Percentiles rank a stretch among this genome's conserved stretches.
Evolutionary conservation across 192 early-diverging fungal species (phyloP).

Genomic region (Dissophora globulifera): DNA sequence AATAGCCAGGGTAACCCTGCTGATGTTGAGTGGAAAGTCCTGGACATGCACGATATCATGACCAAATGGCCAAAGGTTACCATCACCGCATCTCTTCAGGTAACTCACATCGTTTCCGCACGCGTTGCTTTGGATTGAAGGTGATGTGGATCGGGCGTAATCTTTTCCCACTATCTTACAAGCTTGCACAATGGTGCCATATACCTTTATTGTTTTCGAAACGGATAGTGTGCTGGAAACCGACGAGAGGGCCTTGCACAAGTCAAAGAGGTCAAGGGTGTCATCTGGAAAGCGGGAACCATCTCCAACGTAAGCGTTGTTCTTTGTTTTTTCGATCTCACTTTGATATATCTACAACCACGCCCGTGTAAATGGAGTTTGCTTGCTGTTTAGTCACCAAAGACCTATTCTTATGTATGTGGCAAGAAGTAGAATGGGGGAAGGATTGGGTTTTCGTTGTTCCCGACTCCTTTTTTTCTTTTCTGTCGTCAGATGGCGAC

Average conservation of each 20-base stretch:
- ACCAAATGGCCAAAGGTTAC: constrained; percentile 43
- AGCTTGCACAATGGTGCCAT: background rate
- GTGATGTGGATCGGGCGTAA: background rate
- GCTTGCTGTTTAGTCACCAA: too few relatives aligned
- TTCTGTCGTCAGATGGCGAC: constrained; percentile 34
- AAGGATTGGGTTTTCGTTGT: background rate
- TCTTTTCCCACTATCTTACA: too few relatives aligned
- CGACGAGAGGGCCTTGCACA: constrained; percentile 80
- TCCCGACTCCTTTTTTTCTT: background rate
- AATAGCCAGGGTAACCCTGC: background rate
- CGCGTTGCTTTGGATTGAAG: background rate
- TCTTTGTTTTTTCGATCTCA: background rate
- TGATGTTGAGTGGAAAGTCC: constrained; percentile 26
- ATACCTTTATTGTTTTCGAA: background rate
- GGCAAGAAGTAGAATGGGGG: too few relatives aligned
- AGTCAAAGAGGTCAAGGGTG: constrained; percentile 80
- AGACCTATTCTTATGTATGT: too few relatives aligned
- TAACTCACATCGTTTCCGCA: too few relatives aligned
- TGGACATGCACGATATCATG: constrained; percentile 55
- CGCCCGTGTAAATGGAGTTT: too few relatives aligned
- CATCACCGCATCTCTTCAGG: constrained; percentile 44
- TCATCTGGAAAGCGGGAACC: constrained; percentile 83
- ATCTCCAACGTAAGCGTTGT: constrained; percentile 71
- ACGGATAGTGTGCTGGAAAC: constrained; percentile 81
- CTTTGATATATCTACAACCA: background rate